Percentiles rank a stretch among this genome's conserved stretches.
Conservation (phyloP, 164 flowering plant genomes). For the Vitis cinerea region DNA sequence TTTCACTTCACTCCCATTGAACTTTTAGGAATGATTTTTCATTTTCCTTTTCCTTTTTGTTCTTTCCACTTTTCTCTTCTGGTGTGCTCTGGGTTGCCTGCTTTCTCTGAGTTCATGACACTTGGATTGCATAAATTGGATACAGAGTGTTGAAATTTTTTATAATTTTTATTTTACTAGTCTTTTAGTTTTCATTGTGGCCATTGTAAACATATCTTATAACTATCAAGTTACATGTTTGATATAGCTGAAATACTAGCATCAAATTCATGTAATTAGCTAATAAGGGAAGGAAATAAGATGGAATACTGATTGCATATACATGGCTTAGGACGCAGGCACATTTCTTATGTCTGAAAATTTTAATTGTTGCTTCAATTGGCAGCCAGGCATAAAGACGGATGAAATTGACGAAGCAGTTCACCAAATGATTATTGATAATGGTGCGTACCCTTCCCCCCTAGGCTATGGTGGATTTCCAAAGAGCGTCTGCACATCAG, state of each 20-base stretch:
- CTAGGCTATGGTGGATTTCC: slow-evolving; percentile 98
- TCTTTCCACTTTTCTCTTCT: not conserved
- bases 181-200: not conserved
- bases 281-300: not conserved
- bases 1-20: not conserved
- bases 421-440: slow-evolving; percentile 96
- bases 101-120: not conserved
- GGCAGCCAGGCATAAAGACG: slow-evolving; percentile 96
- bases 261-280: not conserved
- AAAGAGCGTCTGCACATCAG: slow-evolving; percentile 98
- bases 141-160: not conserved
- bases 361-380: slow-evolving; percentile 25
- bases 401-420: slow-evolving; percentile 96
- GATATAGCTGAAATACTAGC: not conserved
- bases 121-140: not conserved
- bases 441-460: slow-evolving; percentile 99
- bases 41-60: not conserved
- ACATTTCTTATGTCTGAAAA: slow-evolving; percentile 11
- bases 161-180: not conserved
- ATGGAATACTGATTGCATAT: not conserved
- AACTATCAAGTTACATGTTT: not conserved
- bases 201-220: not conserved
- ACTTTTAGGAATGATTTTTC: not conserved
- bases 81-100: not conserved
- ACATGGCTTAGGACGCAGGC: not conserved